A percentile compares a stretch with the other conserved stretches of the same genome.
These are phyloP conservation scores for Periglandula ipomoeae DNA, from an alignment of 2,329 filamentous ascomycete genomes.

Conservation along the genomic window DNA sequence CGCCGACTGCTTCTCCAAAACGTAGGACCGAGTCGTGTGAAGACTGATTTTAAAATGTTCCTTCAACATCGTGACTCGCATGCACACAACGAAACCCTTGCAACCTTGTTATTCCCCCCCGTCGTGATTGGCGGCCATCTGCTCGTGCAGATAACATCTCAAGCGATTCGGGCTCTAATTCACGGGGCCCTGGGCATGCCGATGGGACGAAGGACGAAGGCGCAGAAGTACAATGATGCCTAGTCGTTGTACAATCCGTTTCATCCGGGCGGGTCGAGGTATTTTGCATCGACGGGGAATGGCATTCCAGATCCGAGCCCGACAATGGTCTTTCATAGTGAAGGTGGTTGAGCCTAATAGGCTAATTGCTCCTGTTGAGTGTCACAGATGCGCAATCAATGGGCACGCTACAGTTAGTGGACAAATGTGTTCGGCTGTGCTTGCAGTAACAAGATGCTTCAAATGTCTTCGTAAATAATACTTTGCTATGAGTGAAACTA, in stretches of 20 bases:
- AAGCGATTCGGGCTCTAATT: neutral
- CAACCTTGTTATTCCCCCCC: too few species aligned
- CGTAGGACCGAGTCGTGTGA: too few species aligned
- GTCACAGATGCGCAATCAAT: too few species aligned
- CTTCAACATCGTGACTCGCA: neutral
- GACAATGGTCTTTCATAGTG: neutral
- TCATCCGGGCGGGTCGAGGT: neutral
- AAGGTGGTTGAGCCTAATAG: neutral
- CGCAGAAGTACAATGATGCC: neutral
- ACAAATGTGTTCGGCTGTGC: too few species aligned
- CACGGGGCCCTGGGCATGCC: neutral
- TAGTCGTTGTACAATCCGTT: neutral
- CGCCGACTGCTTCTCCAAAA: neutral
- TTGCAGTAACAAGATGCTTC: too few species aligned
- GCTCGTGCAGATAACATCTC: neutral
- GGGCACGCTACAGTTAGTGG: too few species aligned
- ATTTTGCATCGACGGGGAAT: neutral
- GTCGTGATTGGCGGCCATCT: neutral
- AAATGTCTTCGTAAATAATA: too few species aligned
- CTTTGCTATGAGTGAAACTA: too few species aligned
- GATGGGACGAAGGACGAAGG: neutral
- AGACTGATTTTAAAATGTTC: neutral
- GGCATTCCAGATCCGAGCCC: neutral
- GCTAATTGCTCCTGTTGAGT: neutral
- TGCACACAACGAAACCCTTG: too few species aligned